Evolutionary conservation across 73 alveolate species (phyloP), one percentile per base, ranked within the genome.

Genomic region (Paramecium octaurelia): DNA sequence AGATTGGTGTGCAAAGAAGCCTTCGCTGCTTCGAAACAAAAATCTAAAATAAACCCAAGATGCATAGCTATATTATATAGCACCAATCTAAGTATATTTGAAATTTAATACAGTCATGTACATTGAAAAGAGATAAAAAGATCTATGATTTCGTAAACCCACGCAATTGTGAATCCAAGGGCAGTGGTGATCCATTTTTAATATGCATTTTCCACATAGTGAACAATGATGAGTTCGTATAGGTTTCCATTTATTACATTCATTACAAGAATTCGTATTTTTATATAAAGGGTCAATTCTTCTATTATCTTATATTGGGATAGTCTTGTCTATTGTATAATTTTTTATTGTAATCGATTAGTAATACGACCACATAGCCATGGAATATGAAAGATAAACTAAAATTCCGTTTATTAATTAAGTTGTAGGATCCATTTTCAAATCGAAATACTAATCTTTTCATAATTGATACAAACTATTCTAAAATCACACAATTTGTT

Each of bases 141-240:
- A 60, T 50, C 96, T 94, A 68, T 95, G 96, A 73, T 93, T 96
- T 83, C 96, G 92, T 50, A 86, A 92, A 34, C 98, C 98, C 6
- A 93, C 95, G 69, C 98, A 96, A 54, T 96, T 96, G 9, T 92
- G 89, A n/a, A 96, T 73, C 98, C 98, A 96, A 34, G 98, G 98
- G 84, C 98, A 96, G 50, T 95, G 98, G 48, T 96, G 98, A 89
- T 96, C 98, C 97, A 95, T 93, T 70, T 92, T 95, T 23, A 80
- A 68, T 7, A 91, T 93, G 42, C 98, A 96, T 5, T 84, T 92
- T 9, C 92, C 94, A 59, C 98, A 96, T 0, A 88, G 92, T 21
- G 96, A 85, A 76, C 98, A 96, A 60, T 96, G 98, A 60, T 96
- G 97, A 1, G 98, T 86, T 44, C 99, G 59, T 35, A 90, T 95